Base-by-base conservation (phyloP, 768 basidiomycete species). In the Hortiboletus campestris region DNA sequence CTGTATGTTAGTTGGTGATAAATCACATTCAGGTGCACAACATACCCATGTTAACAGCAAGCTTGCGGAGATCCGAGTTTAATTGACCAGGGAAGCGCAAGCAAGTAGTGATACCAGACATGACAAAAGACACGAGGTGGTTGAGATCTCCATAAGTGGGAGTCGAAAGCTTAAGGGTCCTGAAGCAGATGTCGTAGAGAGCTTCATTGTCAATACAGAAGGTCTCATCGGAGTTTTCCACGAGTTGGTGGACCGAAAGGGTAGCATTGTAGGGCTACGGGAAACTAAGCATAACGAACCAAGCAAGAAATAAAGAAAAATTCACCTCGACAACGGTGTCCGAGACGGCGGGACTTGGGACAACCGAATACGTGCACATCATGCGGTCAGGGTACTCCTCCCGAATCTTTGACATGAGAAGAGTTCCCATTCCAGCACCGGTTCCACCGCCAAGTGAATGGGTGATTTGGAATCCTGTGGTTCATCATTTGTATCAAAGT, bases 171-270 rank as follows among this genome's bases (percentile, higher is more conserved):
- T 99, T 98, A 71, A 99, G 83, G 31, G 97, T 98, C 70, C 93
- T 84, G 85, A 97, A 94, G 77, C 95, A 98, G 69, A 99, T 99
- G 70, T 98, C 97, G 76, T 98, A 97, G 53, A 99, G 87, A 29
- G 96, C 97, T 75, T 98, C 96, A 74, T 98, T 98, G 73, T 98
- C 96, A 72, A 99, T 98, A 75, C 96, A 98, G 91, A 98, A 98
- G 17, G 97, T 98, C 78, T 97, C 94, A 69, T 98, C 96, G 35
- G 96, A 98, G 83, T 98, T 98, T 77, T 98, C 97, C 49, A 98
- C 97, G 41, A 98, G 86, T 76, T 98, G 97, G 74, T 98, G 96
- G 12, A 98, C 94, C 49, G 94, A 97, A 50, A 98, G 89, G 5
- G 94, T 97, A 34, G 96, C 97, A 74, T 98, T 98, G 84, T 98